A percentile compares a stretch with the other conserved stretches of the same genome.
phyloP scores from a whole-genome alignment of 108 stramenopile genomes.

The Fragilariopsis cylindrus region DNA sequence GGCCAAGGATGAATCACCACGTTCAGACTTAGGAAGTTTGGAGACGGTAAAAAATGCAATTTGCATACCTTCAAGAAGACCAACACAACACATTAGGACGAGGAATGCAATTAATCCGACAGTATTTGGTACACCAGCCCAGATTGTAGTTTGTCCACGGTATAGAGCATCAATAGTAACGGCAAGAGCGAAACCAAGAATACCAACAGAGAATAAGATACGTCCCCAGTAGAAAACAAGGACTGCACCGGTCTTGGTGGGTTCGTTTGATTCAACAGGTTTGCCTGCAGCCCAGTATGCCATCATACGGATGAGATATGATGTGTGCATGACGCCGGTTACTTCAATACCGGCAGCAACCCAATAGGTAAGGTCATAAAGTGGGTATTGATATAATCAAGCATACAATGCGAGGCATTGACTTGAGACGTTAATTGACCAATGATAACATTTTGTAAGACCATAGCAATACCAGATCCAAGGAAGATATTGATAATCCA shows the following conservation, averaged over 20 bases:
- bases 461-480: constrained; percentile 75
- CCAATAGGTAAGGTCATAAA: constrained; percentile 62
- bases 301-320: constrained; percentile 56
- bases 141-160: constrained; percentile 69
- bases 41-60: constrained; percentile 78
- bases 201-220: constrained; percentile 44
- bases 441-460: constrained; percentile 60
- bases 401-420: constrained; percentile 65
- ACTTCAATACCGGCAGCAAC: constrained; percentile 57
- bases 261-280: constrained; percentile 59
- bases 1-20: constrained; percentile 51
- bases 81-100: constrained; percentile 56
- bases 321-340: constrained; percentile 72
- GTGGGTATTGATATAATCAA: constrained; percentile 84
- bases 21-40: constrained; percentile 60
- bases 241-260: constrained; percentile 35
- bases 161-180: constrained; percentile 59
- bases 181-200: constrained; percentile 56
- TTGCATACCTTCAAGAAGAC: constrained; percentile 77
- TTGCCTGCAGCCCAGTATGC: constrained; percentile 44
- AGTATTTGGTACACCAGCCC: constrained; percentile 49
- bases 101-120: constrained; percentile 55
- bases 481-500: constrained; percentile 67
- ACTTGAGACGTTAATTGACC: constrained; percentile 63
- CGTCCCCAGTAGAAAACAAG: constrained; percentile 55